Evolutionary conservation across 2,329 filamentous ascomycete genomes (phyloP), one percentile per base, ranked within the genome.

Genomic region (Grosmannia penicillata): DNA sequence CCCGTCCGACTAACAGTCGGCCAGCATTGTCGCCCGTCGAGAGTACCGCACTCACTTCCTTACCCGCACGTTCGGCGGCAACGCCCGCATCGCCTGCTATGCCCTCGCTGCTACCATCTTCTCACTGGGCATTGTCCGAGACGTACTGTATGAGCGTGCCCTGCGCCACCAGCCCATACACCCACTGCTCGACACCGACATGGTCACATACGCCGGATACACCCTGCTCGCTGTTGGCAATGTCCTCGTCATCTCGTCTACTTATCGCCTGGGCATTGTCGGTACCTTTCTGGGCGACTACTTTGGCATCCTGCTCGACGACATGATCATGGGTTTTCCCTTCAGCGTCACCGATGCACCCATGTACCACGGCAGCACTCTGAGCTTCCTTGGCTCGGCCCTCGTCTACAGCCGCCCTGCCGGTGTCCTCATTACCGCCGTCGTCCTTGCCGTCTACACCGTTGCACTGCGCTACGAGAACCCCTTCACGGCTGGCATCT

Each of bases 201-300:
- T 65, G 40, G 62, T 70, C 27, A 72, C 74, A 47, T 73, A 74
- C 46, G 58, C 78, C 15, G 84, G 82, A 30, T 79, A 78, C 46
- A 70, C 64, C 5, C 72, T 96, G 39, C 72, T 96, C 50, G 68
- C 69, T 22, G 55, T 63, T 27, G 91, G 91, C 42, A 95, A 94
- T 58, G 60, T 81, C 37, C 75, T 98, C 26, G 91, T 98, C 36
- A 51, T 96, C 36, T 79, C 80, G 25, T 91, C 82, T 44, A 96
- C 93, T 62, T 95, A 78, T 76, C 82, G 78, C 25, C 75, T 98
- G 29, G 91, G 91, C 41, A 75, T 98, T 52, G 95, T 86, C 1
- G 91, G 91, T 45, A 98, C 91, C 27, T 98, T 95, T 57, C 68
- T 98, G 26, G 91, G 91, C 50, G 91, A 98, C 65, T 98, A 98